Evolutionary conservation across 1,139 yeast species (phyloP).

Genomic region (Suhomyces anneliseae): DNA sequence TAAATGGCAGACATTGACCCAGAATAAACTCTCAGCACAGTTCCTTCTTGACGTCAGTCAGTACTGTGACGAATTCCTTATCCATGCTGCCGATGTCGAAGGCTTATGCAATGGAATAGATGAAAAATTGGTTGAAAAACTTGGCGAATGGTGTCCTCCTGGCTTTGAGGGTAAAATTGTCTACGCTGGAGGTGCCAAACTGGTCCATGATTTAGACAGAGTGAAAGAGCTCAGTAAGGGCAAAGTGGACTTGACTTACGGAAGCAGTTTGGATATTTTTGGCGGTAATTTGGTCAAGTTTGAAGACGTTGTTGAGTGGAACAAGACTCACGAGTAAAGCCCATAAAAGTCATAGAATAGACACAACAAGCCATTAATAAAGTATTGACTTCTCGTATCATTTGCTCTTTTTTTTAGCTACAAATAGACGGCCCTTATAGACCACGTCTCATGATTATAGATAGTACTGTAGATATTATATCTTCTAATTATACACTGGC

Average conservation of each 20-base stretch:
- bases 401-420: not conserved
- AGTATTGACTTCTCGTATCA: too few species aligned
- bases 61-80: slow-evolving; percentile 81
- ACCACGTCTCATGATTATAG: too few species aligned
- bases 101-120: slow-evolving; percentile 95
- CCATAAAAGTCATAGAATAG: too few species aligned
- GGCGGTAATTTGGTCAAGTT: slow-evolving; percentile 83
- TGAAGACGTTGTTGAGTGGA: slow-evolving; percentile 75
- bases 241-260: slow-evolving; percentile 86
- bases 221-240: slow-evolving; percentile 73
- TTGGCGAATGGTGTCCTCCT: slow-evolving; percentile 74
- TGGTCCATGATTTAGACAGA: slow-evolving; percentile 60
- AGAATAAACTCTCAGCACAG: slow-evolving; percentile 51
- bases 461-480: not conserved
- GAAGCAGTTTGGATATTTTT: slow-evolving; percentile 90
- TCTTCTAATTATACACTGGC: not conserved
- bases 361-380: too few species aligned
- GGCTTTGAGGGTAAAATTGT: slow-evolving; percentile 69
- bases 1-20: slow-evolving; percentile 92
- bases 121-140: slow-evolving; percentile 62
- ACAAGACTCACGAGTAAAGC: slow-evolving; percentile 20
- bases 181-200: slow-evolving; percentile 96
- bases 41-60: slow-evolving; percentile 54
- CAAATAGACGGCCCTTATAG: not conserved
- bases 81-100: slow-evolving; percentile 98